These are phyloP conservation scores for Penicillium vulpinum DNA, from an alignment of 2,329 filamentous ascomycete genomes.

Conservation along the genomic window DNA sequence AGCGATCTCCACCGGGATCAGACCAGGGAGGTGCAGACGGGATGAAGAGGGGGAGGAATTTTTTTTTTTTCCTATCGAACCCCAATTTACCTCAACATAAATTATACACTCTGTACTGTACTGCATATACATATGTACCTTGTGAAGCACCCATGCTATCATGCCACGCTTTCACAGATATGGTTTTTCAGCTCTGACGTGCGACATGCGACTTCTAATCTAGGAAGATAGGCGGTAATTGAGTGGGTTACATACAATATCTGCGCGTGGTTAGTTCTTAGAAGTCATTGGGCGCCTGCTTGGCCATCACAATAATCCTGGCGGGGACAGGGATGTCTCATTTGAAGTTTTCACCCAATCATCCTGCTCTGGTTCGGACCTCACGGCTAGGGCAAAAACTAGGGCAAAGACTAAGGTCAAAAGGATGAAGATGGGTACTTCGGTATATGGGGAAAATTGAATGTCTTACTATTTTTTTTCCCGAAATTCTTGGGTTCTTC, in stretches of 20 bases:
- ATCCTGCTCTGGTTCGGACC: background rate
- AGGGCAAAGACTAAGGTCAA: background rate
- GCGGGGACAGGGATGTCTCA: background rate
- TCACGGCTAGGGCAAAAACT: background rate
- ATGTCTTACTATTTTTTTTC: conserved; percentile 22
- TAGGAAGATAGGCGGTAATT: background rate
- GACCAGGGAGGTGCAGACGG: conserved; percentile 16
- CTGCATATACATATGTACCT: background rate
- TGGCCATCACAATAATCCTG: background rate
- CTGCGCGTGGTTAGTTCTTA: background rate
- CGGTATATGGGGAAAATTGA: background rate
- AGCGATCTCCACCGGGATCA: conserved; percentile 7
- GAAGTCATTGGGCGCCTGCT: background rate
- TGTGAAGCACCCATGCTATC: background rate
- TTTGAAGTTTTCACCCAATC: background rate
- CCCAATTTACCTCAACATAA: background rate
- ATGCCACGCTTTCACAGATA: background rate
- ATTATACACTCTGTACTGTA: background rate
- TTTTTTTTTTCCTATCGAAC: background rate
- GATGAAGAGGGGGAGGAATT: conserved; percentile 6
- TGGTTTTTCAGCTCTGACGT: background rate
- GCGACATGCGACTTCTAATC: background rate
- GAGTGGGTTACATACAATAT: background rate
- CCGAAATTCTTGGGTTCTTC: conserved; percentile 28
- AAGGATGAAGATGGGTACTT: background rate